Evolutionary conservation across 2,329 filamentous ascomycete genomes (phyloP).

Genomic region (Microcyclospora pomicola): DNA sequence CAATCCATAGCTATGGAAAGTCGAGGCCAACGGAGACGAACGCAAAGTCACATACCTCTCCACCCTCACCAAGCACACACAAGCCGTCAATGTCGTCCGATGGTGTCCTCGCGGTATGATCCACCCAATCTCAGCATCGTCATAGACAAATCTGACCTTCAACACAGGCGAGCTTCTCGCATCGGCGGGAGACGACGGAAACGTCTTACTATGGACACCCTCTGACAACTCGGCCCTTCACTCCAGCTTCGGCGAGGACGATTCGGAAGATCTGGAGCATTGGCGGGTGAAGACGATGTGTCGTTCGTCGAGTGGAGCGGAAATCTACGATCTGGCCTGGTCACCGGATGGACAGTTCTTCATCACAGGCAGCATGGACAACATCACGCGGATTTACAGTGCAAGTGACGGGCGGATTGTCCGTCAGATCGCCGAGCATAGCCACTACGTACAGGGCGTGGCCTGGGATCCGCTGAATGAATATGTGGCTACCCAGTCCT

Average conservation of each 20-base stretch:
- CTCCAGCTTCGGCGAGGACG: conserved; percentile 56
- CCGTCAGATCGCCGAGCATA: conserved; percentile 91
- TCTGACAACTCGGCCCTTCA: conserved; percentile 56
- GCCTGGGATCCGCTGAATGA: conserved; percentile 98
- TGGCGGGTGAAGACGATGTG: conserved; percentile 99
- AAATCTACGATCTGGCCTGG: conserved; percentile 98
- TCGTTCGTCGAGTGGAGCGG: conserved; percentile 68
- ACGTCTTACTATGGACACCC: conserved; percentile 90
- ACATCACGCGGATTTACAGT: conserved; percentile 93
- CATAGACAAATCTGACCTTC: neutral
- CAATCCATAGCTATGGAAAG: conserved; percentile 68
- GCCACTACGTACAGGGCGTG: conserved; percentile 95
- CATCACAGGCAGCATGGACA: conserved; percentile 99
- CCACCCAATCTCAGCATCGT: no score
- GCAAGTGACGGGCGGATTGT: conserved; percentile 68
- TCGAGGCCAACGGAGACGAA: conserved; percentile 73
- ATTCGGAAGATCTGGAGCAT: conserved; percentile 87
- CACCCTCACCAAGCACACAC: conserved; percentile 83
- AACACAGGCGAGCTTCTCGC: conserved; percentile 72
- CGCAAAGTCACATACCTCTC: conserved; percentile 83
- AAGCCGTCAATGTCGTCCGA: conserved; percentile 93
- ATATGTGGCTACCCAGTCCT: conserved; percentile 95
- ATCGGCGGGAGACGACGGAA: conserved; percentile 92
- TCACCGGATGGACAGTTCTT: conserved; percentile 94
- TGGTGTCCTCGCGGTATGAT: conserved; percentile 79